A percentile compares a stretch with the other conserved stretches of the same genome.
phyloP scores from a whole-genome alignment of 148 eudicot genomes.

The Selenicereus undatus region DNA sequence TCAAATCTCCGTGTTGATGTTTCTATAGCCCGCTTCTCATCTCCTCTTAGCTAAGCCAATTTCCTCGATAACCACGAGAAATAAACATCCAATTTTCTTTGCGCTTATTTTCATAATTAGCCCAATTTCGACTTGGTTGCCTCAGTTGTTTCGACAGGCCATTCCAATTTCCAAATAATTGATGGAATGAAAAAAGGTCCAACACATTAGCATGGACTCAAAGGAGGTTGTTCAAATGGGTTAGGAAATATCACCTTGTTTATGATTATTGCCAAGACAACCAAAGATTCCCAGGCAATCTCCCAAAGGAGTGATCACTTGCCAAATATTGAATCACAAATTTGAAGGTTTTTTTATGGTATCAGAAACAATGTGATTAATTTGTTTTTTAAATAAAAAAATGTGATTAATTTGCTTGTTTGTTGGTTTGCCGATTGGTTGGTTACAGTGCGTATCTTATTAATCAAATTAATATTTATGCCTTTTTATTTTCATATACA shows the following conservation, averaged over 20 bases:
- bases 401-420: too few relatives aligned
- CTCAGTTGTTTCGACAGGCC: slow-evolving; percentile 64
- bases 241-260: slow-evolving; percentile 51
- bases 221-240: slow-evolving; percentile 72
- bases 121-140: slow-evolving; percentile 30
- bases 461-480: too few relatives aligned
- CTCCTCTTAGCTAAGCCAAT: background rate
- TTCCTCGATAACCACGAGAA: slow-evolving; percentile 7
- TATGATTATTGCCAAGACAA: slow-evolving; percentile 86
- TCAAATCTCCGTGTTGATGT: background rate
- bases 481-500: too few relatives aligned
- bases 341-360: background rate
- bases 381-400: background rate
- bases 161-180: slow-evolving; percentile 53
- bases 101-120: slow-evolving; percentile 13
- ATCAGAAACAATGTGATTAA: background rate
- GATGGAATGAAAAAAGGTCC: slow-evolving; percentile 64
- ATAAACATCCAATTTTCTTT: background rate
- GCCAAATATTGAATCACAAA: slow-evolving; percentile 45
- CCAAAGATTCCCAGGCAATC: slow-evolving; percentile 50
- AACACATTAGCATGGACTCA: slow-evolving; percentile 47
- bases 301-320: slow-evolving; percentile 74
- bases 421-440: too few relatives aligned
- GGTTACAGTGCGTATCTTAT: too few relatives aligned
- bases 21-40: background rate